These are phyloP conservation scores for Rhizoclosmatium globosum DNA, from an alignment of 192 early-diverging fungal species.

Conservation along the genomic window DNA sequence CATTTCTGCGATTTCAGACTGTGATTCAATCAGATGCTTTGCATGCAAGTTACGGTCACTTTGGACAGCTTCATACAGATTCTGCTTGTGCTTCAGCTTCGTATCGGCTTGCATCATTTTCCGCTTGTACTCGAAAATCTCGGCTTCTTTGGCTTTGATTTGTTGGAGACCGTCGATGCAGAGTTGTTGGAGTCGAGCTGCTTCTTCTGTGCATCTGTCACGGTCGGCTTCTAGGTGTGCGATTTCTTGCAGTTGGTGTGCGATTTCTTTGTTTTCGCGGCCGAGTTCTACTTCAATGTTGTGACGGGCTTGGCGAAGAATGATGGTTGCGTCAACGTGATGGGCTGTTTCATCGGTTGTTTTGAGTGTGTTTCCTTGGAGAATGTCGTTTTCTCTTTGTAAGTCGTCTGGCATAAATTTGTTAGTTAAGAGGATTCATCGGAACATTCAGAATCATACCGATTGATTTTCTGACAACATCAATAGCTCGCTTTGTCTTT, in stretches of 20 bases:
- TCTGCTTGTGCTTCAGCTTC: constrained; percentile 73
- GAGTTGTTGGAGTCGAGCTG: constrained; percentile 45
- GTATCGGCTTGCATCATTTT: constrained; percentile 67
- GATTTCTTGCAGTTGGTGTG: constrained; percentile 39
- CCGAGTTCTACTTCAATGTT: constrained; percentile 65
- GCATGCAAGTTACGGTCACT: constrained; percentile 68
- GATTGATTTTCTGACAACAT: constrained; percentile 55
- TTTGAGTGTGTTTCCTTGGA: constrained; percentile 53
- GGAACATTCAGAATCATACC: neutral
- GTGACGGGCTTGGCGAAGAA: constrained; percentile 58
- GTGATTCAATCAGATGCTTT: constrained; percentile 69
- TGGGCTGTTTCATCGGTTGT: constrained; percentile 48
- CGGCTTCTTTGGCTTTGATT: constrained; percentile 65
- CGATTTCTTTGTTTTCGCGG: constrained; percentile 42
- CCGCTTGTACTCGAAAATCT: constrained; percentile 66
- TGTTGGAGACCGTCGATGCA: constrained; percentile 53
- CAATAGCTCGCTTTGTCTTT: constrained; percentile 48
- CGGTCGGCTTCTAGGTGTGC: constrained; percentile 50
- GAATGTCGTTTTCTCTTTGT: constrained; percentile 58
- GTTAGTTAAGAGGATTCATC: too few species aligned
- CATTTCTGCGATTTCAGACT: constrained; percentile 69
- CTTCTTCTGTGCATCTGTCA: constrained; percentile 52
- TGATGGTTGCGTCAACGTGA: constrained; percentile 42
- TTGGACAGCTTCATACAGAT: constrained; percentile 72
- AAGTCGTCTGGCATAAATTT: constrained; percentile 46